Percentiles rank a stretch among this genome's conserved stretches.
Evolutionary conservation across 805 yeast genomes (phyloP).

Genomic region (Barnettozyma californica): DNA sequence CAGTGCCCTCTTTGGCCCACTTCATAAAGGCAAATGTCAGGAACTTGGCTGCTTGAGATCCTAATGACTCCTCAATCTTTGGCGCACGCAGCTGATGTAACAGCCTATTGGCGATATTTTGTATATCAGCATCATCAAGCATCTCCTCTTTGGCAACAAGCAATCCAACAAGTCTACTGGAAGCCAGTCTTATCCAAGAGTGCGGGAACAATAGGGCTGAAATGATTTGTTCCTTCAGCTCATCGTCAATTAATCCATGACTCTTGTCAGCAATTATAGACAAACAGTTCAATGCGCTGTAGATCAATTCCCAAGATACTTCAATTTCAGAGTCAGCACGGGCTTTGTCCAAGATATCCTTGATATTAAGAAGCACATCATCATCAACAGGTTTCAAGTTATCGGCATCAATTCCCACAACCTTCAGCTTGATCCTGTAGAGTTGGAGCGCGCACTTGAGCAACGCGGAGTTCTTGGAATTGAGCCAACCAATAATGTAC

Average conservation of each 20-base stretch:
- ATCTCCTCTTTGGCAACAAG: constrained; percentile 38
- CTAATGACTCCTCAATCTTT: constrained; percentile 54
- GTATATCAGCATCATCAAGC: constrained; percentile 46
- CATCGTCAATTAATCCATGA: constrained; percentile 23
- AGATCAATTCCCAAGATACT: constrained; percentile 73
- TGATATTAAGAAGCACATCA: constrained; percentile 32
- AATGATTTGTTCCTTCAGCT: constrained; percentile 36
- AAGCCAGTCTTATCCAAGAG: constrained; percentile 77
- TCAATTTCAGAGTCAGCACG: constrained; percentile 35
- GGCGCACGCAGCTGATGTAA: constrained; percentile 85
- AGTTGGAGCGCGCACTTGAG: constrained; percentile 70
- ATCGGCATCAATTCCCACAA: constrained; percentile 16
- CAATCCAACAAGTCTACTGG: constrained; percentile 54
- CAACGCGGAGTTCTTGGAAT: constrained; percentile 43
- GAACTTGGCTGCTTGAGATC: constrained; percentile 60
- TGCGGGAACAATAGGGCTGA: constrained; percentile 75
- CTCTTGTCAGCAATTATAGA: constrained; percentile 35
- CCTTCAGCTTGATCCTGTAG: constrained; percentile 54
- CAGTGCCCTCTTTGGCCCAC: constrained; percentile 49
- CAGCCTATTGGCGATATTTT: constrained; percentile 58
- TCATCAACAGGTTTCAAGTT: constrained; percentile 44
- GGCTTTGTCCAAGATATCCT: constrained; percentile 30
- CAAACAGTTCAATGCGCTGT: constrained; percentile 54
- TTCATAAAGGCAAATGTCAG: constrained; percentile 51
- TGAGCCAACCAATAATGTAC: constrained; percentile 55